Conservation (phyloP, 208 protist genomes). For the Acanthamoeba lugdunensis region DNA sequence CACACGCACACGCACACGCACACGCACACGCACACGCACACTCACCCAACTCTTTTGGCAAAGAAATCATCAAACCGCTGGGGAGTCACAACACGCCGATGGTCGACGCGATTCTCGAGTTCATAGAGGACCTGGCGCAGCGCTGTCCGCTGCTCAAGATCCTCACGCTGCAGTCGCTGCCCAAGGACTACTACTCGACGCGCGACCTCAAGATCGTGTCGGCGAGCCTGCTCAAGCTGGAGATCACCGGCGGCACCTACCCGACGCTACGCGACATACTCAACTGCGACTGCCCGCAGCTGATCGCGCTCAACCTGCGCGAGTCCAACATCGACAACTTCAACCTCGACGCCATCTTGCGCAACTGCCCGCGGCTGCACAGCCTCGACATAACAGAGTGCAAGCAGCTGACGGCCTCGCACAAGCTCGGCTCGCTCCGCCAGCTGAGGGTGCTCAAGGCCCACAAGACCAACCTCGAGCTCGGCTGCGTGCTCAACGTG, state of each 20-base stretch:
- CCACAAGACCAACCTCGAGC: slow-evolving; percentile 30
- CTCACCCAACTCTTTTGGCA: no score
- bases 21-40: no score
- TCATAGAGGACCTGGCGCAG: not conserved
- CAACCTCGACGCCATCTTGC: slow-evolving; percentile 21
- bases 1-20: no score
- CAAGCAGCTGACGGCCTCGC: slow-evolving; percentile 6
- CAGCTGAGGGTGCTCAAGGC: slow-evolving; percentile 28
- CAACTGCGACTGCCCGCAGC: slow-evolving; percentile 37
- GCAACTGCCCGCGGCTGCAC: not conserved
- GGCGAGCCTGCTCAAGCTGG: slow-evolving; percentile 20
- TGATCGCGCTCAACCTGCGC: not conserved
- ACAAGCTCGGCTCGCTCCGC: not conserved
- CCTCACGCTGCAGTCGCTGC: not conserved
- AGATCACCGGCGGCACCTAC: slow-evolving; percentile 37
- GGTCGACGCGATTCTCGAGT: slow-evolving; percentile 29
- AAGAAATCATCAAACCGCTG: slow-evolving; percentile 1
- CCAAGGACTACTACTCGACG: slow-evolving; percentile 65
- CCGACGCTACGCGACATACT: slow-evolving; percentile 15
- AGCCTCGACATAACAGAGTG: slow-evolving; percentile 46
- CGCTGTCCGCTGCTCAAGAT: not conserved
- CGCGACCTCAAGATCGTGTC: slow-evolving; percentile 38
- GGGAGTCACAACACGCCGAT: slow-evolving; percentile 19
- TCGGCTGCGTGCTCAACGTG: slow-evolving; percentile 13
- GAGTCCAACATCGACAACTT: slow-evolving; percentile 58